A percentile compares a stretch with the other conserved stretches of the same genome.
These are phyloP conservation scores for Pseudogymnoascus sp. DNA, from an alignment of 2,329 filamentous ascomycete species.

Conservation along the genomic window DNA sequence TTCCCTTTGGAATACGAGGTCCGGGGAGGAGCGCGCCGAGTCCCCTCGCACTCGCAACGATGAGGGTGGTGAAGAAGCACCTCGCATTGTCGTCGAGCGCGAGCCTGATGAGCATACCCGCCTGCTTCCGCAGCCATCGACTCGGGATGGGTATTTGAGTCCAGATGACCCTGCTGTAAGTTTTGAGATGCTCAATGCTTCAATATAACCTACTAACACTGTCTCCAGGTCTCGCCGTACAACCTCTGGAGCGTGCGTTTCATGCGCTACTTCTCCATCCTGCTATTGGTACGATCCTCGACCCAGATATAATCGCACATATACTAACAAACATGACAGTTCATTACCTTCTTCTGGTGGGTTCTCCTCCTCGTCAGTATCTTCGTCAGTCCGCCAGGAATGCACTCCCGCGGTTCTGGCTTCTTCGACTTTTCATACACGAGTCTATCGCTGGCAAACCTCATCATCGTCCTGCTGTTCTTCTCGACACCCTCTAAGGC, in stretches of 20 bases:
- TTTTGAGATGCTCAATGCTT: conserved; percentile 11
- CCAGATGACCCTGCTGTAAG: conserved; percentile 74
- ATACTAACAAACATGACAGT: conserved; percentile 11
- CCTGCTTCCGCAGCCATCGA: conserved; percentile 19
- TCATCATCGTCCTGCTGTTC: conserved; percentile 74
- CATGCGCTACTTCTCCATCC: conserved; percentile 66
- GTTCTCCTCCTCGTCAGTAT: conserved; percentile 75
- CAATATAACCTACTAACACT: conserved; percentile 16
- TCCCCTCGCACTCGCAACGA: conserved; percentile 22
- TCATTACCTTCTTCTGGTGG: conserved; percentile 86
- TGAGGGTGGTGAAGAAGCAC: conserved; percentile 16
- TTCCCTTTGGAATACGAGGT: not conserved
- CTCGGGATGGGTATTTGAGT: conserved; percentile 49
- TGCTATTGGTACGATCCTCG: conserved; percentile 46
- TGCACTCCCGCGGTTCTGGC: conserved; percentile 81
- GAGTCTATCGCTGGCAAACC: conserved; percentile 65
- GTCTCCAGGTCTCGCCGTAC: conserved; percentile 64
- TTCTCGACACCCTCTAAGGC: conserved; percentile 76
- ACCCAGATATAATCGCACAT: not conserved
- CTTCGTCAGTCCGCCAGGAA: conserved; percentile 82
- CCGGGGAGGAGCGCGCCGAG: conserved; percentile 22
- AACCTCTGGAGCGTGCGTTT: conserved; percentile 88
- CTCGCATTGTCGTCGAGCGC: conserved; percentile 25
- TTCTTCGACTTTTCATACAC: conserved; percentile 86
- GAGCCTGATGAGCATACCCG: conserved; percentile 50